phyloP scores from a whole-genome alignment of 2,329 filamentous ascomycete genomes.

The Calycina herbarum region DNA sequence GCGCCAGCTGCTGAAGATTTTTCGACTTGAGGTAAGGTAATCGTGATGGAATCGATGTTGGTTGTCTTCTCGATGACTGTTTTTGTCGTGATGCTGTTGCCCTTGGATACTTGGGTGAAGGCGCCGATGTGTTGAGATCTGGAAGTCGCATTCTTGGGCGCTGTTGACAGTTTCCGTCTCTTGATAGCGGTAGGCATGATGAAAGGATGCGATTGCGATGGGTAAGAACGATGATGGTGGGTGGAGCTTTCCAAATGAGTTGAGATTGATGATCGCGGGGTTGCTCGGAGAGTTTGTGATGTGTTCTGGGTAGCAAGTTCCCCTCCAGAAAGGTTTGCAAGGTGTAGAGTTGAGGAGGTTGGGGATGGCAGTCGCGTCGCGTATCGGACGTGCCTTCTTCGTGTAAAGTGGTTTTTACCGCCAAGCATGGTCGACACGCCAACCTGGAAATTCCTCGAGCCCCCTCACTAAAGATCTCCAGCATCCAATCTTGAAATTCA shows the following conservation, averaged over 20 bases:
- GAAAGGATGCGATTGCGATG: slow-evolving; percentile 24
- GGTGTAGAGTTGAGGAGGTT: slow-evolving; percentile 20
- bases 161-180: slow-evolving; percentile 33
- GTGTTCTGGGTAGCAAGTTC: slow-evolving; percentile 4
- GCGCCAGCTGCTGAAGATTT: slow-evolving; percentile 34
- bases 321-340: slow-evolving; percentile 3
- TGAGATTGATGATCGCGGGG: slow-evolving; percentile 22
- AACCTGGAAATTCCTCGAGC: too few relatives aligned
- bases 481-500: background rate
- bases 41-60: slow-evolving; percentile 33
- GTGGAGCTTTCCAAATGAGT: slow-evolving; percentile 13
- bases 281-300: slow-evolving; percentile 16
- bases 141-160: slow-evolving; percentile 20
- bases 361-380: slow-evolving; percentile 22
- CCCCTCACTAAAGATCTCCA: background rate
- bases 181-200: slow-evolving; percentile 36
- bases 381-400: slow-evolving; percentile 25
- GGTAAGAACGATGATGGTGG: slow-evolving; percentile 24
- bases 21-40: slow-evolving; percentile 38
- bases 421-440: background rate
- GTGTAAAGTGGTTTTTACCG: slow-evolving; percentile 33
- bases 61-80: slow-evolving; percentile 38
- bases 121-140: slow-evolving; percentile 39
- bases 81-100: slow-evolving; percentile 34
- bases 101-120: slow-evolving; percentile 47